phyloP scores from a whole-genome alignment of 1,139 yeast genomes.

The Candida glucosophila region DNA sequence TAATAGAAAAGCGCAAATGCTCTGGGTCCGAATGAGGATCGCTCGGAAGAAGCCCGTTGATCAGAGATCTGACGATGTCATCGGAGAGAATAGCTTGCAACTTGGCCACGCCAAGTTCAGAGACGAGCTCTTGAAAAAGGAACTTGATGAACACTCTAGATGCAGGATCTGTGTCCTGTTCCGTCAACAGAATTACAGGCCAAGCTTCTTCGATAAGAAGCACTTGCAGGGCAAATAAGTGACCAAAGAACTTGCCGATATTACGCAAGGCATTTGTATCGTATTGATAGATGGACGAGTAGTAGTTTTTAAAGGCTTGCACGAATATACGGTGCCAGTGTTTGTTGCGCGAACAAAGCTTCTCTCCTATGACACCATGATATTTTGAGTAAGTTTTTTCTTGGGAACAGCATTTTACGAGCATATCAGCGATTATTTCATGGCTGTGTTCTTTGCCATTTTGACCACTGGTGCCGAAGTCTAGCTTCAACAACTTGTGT shows the following conservation, averaged over 20 bases:
- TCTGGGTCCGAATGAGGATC: slow-evolving; percentile 40
- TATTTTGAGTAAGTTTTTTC: slow-evolving; percentile 83
- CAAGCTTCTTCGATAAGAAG: slow-evolving; percentile 42
- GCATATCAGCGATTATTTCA: slow-evolving; percentile 56
- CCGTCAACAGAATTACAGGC: slow-evolving; percentile 56
- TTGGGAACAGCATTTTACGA: slow-evolving; percentile 77
- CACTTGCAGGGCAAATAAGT: slow-evolving; percentile 63
- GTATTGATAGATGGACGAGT: slow-evolving; percentile 50
- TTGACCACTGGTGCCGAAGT: slow-evolving; percentile 28
- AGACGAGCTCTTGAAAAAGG: slow-evolving; percentile 70
- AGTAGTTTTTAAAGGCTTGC: slow-evolving; percentile 46
- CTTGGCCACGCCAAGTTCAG: slow-evolving; percentile 58
- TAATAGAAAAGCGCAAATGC: slow-evolving; percentile 71
- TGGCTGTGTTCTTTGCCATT: slow-evolving; percentile 10
- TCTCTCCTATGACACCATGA: slow-evolving; percentile 73
- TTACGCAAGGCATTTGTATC: slow-evolving; percentile 73
- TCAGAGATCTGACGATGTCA: slow-evolving; percentile 32
- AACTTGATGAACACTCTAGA: slow-evolving; percentile 78
- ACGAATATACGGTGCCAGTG: slow-evolving; percentile 54
- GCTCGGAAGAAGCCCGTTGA: slow-evolving; percentile 45
- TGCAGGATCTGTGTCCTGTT: slow-evolving; percentile 67
- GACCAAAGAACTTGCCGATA: slow-evolving; percentile 83
- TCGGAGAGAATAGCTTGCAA: slow-evolving; percentile 45
- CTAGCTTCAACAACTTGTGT: slow-evolving; percentile 61
- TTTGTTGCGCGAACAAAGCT: slow-evolving; percentile 38